Conservation (phyloP, 2,329 filamentous ascomycete species). For the Trichoderma asperellum region DNA sequence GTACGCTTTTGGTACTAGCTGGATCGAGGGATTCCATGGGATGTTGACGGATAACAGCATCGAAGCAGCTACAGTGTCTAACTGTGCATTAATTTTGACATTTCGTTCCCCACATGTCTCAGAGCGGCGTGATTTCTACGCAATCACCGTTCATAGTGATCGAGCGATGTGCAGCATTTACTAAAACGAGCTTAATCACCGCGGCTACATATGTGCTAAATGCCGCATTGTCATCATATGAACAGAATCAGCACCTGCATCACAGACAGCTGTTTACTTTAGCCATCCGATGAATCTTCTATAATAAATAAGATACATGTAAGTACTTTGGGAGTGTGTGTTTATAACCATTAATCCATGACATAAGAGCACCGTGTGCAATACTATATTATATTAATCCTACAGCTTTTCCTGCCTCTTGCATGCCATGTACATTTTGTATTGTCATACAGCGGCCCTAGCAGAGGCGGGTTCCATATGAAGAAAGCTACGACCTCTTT, state of each 20-base stretch:
- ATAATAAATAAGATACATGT: too few species aligned
- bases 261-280: too few species aligned
- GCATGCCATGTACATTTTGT: too few species aligned
- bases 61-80: not conserved
- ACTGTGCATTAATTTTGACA: not conserved
- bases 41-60: not conserved
- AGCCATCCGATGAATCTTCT: not conserved
- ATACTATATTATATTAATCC: too few species aligned
- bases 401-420: too few species aligned
- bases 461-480: too few species aligned
- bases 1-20: constrained; percentile 7
- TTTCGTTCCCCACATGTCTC: not conserved
- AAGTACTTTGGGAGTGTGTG: too few species aligned
- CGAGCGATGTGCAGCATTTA: not conserved
- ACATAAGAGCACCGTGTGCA: too few species aligned
- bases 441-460: too few species aligned
- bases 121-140: constrained; percentile 10
- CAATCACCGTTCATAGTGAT: not conserved
- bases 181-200: not conserved
- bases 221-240: not conserved
- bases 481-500: too few species aligned
- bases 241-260: not conserved
- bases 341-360: too few species aligned
- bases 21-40: not conserved
- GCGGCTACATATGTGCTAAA: not conserved